phyloP scores from a whole-genome alignment of 1,139 yeast genomes.

The Kodamaea derodonti region DNA sequence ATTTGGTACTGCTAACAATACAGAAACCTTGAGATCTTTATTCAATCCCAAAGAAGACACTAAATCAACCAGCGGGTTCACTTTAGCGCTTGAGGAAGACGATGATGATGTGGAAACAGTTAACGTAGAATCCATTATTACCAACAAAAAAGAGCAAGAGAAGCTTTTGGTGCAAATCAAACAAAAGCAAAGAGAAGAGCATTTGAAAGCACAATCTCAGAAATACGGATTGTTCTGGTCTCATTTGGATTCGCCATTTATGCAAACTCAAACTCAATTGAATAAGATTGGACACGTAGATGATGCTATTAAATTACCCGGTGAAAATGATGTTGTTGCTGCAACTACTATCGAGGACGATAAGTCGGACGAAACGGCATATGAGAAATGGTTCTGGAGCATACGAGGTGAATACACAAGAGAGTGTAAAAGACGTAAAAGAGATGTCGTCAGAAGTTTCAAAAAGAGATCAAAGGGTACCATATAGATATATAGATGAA shows the following conservation, averaged over 20 bases:
- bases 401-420: slow-evolving; percentile 77
- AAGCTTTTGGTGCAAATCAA: slow-evolving; percentile 30
- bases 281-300: slow-evolving; percentile 46
- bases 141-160: slow-evolving; percentile 21
- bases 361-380: slow-evolving; percentile 41
- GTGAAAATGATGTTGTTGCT: slow-evolving; percentile 23
- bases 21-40: slow-evolving; percentile 61
- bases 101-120: slow-evolving; percentile 36
- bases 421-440: slow-evolving; percentile 67
- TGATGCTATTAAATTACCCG: slow-evolving; percentile 31
- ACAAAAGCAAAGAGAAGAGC: slow-evolving; percentile 25
- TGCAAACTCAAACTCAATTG: slow-evolving; percentile 78
- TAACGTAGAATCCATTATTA: slow-evolving; percentile 9
- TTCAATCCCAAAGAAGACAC: slow-evolving; percentile 46
- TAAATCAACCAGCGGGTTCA: slow-evolving; percentile 20
- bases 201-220: slow-evolving; percentile 10
- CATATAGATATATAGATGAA: background rate
- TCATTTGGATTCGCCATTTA: slow-evolving; percentile 80
- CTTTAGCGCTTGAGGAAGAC: slow-evolving; percentile 30
- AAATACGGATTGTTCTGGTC: slow-evolving; percentile 69
- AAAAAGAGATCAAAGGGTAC: slow-evolving; percentile 36
- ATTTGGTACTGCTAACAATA: slow-evolving; percentile 41
- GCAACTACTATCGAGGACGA: slow-evolving; percentile 20
- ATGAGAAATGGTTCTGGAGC: slow-evolving; percentile 80
- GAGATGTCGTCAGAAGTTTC: slow-evolving; percentile 65